Conservation (phyloP, 331 rosid genomes). For the Spiraea crenata region DNA sequence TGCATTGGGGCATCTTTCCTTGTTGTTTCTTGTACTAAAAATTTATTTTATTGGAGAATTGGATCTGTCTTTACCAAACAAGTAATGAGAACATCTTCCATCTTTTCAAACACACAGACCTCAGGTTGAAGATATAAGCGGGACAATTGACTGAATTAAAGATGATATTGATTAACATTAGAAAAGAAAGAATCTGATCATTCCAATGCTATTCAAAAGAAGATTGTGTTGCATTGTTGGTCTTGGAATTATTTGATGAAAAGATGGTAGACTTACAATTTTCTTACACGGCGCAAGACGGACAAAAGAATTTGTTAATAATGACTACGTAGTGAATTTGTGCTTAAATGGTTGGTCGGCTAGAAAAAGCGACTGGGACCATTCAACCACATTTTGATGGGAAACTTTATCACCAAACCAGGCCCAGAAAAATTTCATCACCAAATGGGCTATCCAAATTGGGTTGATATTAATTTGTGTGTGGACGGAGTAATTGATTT, state of each 20-base stretch:
- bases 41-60: constrained; percentile 36
- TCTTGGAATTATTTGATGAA: neutral
- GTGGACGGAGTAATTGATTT: neutral
- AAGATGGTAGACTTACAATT: neutral
- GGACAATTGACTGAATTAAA: constrained; percentile 20
- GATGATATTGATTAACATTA: constrained; percentile 1
- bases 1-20: constrained; percentile 55
- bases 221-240: neutral
- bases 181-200: neutral
- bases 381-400: too few species aligned
- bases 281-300: neutral
- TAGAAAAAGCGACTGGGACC: too few species aligned
- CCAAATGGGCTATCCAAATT: neutral
- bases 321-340: too few species aligned
- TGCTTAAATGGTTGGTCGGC: too few species aligned
- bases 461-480: constrained; percentile 14
- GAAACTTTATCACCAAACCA: too few species aligned
- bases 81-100: constrained; percentile 38
- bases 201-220: neutral
- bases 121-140: constrained; percentile 8
- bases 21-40: constrained; percentile 41
- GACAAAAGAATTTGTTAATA: too few species aligned
- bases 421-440: too few species aligned
- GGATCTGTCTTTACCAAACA: constrained; percentile 65
- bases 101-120: constrained; percentile 41